Evolutionary conservation across 2,329 filamentous ascomycete species (phyloP), one percentile per base, ranked within the genome.

Genomic region (Zymoseptoria pseudotritici): DNA sequence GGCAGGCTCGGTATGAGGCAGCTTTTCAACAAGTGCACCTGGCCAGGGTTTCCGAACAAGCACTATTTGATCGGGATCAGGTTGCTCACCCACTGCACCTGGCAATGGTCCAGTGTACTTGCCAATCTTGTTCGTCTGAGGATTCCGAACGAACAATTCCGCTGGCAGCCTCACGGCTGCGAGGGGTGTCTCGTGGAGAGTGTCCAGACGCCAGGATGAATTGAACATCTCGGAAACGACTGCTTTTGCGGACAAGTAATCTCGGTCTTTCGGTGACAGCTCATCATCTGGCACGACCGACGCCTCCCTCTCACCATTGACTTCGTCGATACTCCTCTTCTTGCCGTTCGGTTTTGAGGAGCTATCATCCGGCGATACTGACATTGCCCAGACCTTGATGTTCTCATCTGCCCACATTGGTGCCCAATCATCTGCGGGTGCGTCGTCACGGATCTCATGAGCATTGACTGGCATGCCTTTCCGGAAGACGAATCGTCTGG

Each of bases 371-470:
- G 75, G 77, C 5, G 55, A 61, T 20, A 89, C 74, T 0, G 89
- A 83, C 69, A 97, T 80, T 53, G 90, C 87, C 93, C 93, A 97
- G 1, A 97, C 88, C 60, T 86, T 85, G 58, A 97, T 84, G 63
- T 87, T 86, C 10, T 84, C 79, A 72, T 97, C 93, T 60, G 83
- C 74, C 82, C 85, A 96, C 55, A 90, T 86, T 0, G 91, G 89
- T 19, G 63, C 60, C 62, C 73, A 74, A 5, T 57, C 29, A 29
- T 78, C 72, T 53, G 67, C 70, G 46, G 70, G 68, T 61, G 68
- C 71, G 61, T 70, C 78, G 9, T 75, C 67, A 2, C 63, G 65
- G 54, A 89, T 82, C 73, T 99, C 94, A 63, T 84, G 80, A 1
- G 87, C 80, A 31, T 77, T 78, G n/a, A 97, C 76, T 0, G 88